Evolutionary conservation across 805 yeast species (phyloP).

Genomic region (Yarrowia sp.): DNA sequence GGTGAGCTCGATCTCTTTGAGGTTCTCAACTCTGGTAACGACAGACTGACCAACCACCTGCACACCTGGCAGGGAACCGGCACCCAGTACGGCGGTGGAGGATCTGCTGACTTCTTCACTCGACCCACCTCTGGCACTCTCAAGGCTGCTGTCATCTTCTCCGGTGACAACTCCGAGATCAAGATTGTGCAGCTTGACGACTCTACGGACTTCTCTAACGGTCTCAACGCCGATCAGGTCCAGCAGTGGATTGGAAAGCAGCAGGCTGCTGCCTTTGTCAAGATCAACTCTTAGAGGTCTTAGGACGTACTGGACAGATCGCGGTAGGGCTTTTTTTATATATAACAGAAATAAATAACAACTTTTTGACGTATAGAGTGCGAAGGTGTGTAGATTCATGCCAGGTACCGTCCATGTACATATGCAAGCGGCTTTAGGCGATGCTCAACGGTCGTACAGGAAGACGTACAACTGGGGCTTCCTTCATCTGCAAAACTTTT

Average conservation of each 20-base stretch:
- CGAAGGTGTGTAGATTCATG: no score
- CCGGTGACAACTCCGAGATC: slow-evolving; percentile 46
- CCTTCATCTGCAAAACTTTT: no score
- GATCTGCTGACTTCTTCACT: slow-evolving; percentile 81
- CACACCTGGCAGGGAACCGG: slow-evolving; percentile 53
- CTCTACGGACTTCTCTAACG: slow-evolving; percentile 31
- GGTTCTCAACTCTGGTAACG: slow-evolving; percentile 77
- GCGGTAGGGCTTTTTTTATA: slow-evolving; percentile 27
- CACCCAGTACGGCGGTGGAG: slow-evolving; percentile 80
- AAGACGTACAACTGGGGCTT: no score
- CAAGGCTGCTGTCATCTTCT: slow-evolving; percentile 91
- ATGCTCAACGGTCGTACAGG: slow-evolving; percentile 3
- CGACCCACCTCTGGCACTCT: slow-evolving; percentile 82
- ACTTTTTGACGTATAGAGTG: slow-evolving; percentile 1
- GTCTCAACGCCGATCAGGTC: slow-evolving; percentile 21
- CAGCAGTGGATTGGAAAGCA: slow-evolving; percentile 38
- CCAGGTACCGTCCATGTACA: neutral
- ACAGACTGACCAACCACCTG: slow-evolving; percentile 55
- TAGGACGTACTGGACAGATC: slow-evolving; percentile 4
- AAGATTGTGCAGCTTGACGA: slow-evolving; percentile 42
- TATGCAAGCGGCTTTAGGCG: neutral
- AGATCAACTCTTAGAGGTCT: slow-evolving; percentile 30
- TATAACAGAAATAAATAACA: slow-evolving; percentile 10
- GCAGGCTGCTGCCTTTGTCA: slow-evolving; percentile 39
- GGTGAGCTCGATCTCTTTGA: slow-evolving; percentile 98